These are phyloP conservation scores for Physaria fendleri DNA, from an alignment of 345 rosid genomes.

Conservation along the genomic window DNA sequence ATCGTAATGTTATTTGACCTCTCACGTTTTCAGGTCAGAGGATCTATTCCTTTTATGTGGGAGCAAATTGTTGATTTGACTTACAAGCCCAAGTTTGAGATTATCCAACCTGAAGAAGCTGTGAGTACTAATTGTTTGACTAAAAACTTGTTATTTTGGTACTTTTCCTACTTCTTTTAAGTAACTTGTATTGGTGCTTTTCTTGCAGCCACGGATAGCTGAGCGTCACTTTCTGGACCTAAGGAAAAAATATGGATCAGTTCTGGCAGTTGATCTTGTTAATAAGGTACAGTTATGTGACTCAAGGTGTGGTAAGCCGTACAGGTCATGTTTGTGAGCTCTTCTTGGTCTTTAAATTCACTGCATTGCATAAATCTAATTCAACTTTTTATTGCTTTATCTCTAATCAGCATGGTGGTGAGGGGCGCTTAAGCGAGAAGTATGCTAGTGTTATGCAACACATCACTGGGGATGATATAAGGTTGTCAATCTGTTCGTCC, in stretches of 20 bases:
- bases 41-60: constrained; percentile 93
- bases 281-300: constrained; percentile 52
- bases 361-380: constrained; percentile 5
- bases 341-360: background rate
- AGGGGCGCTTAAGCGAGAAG: constrained; percentile 81
- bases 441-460: constrained; percentile 62
- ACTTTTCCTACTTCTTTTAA: background rate
- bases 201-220: constrained; percentile 54
- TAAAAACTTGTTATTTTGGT: background rate
- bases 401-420: constrained; percentile 79
- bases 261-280: constrained; percentile 83
- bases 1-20: constrained; percentile 1
- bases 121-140: constrained; percentile 43
- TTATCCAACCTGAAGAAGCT: constrained; percentile 81
- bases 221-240: constrained; percentile 95
- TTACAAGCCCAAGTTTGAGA: constrained; percentile 98
- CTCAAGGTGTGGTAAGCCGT: constrained; percentile 12
- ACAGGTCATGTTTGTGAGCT: constrained; percentile 1
- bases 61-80: constrained; percentile 93
- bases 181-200: constrained; percentile 14
- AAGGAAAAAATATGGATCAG: constrained; percentile 81
- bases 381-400: constrained; percentile 16
- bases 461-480: constrained; percentile 67
- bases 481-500: constrained; percentile 46
- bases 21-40: constrained; percentile 55